Conservation (phyloP, 2,329 filamentous ascomycete genomes). For the Colletotrichum sublineola region DNA sequence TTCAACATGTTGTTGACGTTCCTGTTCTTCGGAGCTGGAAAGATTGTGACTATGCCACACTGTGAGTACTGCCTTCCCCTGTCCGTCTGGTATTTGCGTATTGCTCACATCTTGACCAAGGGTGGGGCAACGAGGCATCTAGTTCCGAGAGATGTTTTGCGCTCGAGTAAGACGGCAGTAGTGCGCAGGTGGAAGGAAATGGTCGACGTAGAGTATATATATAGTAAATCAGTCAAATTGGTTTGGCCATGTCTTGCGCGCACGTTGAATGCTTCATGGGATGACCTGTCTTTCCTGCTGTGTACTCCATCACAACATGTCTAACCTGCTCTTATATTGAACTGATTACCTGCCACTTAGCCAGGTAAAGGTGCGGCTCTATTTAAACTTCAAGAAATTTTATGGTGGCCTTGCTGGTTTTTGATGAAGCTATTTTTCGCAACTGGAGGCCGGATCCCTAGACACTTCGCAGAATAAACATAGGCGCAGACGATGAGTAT, state of each 20-base stretch:
- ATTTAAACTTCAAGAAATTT: neutral
- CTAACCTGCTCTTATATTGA: neutral
- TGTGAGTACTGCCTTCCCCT: conserved; percentile 52
- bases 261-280: neutral
- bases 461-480: no score
- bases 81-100: neutral
- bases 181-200: neutral
- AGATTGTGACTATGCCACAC: conserved; percentile 69
- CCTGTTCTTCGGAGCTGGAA: conserved; percentile 66
- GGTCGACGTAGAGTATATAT: neutral
- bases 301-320: neutral
- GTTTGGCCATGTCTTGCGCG: neutral
- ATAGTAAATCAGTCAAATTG: no score
- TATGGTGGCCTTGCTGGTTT: neutral
- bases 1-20: conserved; percentile 73
- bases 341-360: no score
- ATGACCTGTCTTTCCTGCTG: neutral
- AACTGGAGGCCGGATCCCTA: no score
- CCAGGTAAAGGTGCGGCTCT: accelerated
- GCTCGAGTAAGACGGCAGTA: neutral
- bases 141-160: conserved; percentile 15
- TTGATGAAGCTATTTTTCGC: neutral
- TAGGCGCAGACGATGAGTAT: no score
- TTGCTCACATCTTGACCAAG: neutral
- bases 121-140: conserved; percentile 6